Base-by-base conservation (phyloP, 2,329 filamentous ascomycete species). In the Dactylellina sp. region DNA sequence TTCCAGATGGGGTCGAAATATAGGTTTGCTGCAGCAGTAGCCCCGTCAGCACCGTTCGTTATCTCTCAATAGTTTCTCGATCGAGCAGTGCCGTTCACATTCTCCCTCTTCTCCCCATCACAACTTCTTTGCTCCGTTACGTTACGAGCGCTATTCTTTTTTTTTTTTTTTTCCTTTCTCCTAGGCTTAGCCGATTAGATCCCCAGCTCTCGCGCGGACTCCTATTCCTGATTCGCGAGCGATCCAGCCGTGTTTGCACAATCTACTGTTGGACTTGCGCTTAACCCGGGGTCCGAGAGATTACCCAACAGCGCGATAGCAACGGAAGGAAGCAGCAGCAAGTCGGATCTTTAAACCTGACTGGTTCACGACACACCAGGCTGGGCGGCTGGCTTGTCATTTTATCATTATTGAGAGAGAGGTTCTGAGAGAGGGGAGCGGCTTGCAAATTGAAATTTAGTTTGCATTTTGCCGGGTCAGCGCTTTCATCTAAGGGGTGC, bases 51-150 rank as follows among this genome's bases (percentile, higher is more conserved):
- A 71, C 9, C 28, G 28, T 32, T 32, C 56, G 66, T 59, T 71
- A 64, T 71, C 59, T 72, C 68, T 72, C 68, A 72, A 55, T 35
- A 64, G 68, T 72, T 65, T 46, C 68, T 72, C 68, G 60, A 72
- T 72, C 68, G 52, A 72, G 68, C 52, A 60, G 68, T 46, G 50
- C 24, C 40, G 25, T 61, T 50, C 47, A 35, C 25, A 35, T 57
- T 47, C 42, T 50, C 55, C 52, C 49, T 50, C 57, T 53, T 63
- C 49, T 32, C 42, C 35, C 42, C 65, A 53, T 52, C 65, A 63
- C 39, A 28, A 56, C 65, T 47, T n/a, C 47, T 56, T 5, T 9
- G 28, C 57, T 59, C 60, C 35, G 39, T n/a, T 44, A 50, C 37
- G 42, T 52, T 64, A 59, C 28, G 28, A 32, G 28, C 28, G 28